A percentile compares a stretch with the other conserved stretches of the same genome.
Conservation (phyloP, 2,329 filamentous ascomycete genomes). For the Phyllosticta citriasiana region DNA sequence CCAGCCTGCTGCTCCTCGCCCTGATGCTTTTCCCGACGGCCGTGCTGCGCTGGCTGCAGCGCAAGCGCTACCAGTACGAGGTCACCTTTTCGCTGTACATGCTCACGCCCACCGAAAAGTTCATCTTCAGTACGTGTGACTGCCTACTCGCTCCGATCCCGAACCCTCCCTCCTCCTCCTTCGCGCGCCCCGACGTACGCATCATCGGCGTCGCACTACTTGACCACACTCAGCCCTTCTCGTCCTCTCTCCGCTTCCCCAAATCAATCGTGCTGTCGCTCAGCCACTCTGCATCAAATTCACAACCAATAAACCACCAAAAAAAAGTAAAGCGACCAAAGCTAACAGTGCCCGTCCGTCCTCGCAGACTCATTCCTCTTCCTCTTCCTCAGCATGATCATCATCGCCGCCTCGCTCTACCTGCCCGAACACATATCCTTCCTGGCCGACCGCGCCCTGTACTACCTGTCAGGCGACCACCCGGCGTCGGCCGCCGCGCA, state of each 20-base stretch:
- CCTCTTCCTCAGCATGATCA: slow-evolving; percentile 74
- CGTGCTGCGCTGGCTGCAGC: slow-evolving; percentile 74
- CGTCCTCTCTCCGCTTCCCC: background rate
- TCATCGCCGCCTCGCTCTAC: slow-evolving; percentile 82
- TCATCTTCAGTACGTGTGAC: slow-evolving; percentile 74
- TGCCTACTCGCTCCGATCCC: background rate
- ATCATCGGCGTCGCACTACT: background rate
- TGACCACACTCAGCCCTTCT: background rate
- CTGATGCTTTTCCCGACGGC: slow-evolving; percentile 39
- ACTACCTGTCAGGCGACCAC: slow-evolving; percentile 79
- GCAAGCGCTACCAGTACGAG: slow-evolving; percentile 97
- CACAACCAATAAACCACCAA: background rate
- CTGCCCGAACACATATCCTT: slow-evolving; percentile 82
- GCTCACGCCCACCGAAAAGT: slow-evolving; percentile 91
- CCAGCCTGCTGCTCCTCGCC: slow-evolving; percentile 30
- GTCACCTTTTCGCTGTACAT: slow-evolving; percentile 96
- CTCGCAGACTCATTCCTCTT: slow-evolving; percentile 76
- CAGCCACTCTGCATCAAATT: background rate
- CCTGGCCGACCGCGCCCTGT: slow-evolving; percentile 77
- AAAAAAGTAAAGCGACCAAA: too few relatives aligned
- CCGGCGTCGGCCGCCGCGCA: background rate
- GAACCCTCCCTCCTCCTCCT: background rate
- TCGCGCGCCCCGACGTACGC: background rate
- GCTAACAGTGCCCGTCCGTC: background rate
- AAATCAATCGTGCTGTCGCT: background rate